These are phyloP conservation scores for Phallus indusiatus DNA, from an alignment of 768 basidiomycete genomes.

Conservation along the genomic window DNA sequence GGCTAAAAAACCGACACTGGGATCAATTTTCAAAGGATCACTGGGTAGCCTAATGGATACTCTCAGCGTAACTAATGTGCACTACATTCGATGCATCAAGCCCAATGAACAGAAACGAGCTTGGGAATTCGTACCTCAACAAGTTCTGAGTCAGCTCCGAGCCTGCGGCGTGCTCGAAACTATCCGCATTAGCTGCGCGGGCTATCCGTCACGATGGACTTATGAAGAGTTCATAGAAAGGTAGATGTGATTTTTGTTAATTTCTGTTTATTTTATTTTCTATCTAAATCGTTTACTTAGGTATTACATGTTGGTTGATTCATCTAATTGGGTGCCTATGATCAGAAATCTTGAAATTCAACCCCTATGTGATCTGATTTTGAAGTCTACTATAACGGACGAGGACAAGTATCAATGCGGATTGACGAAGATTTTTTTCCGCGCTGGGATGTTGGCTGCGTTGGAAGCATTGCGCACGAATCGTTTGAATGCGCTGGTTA, in stretches of 20 bases:
- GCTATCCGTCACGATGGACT: conserved; percentile 96
- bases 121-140: conserved; percentile 94
- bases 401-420: conserved; percentile 96
- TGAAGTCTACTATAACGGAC: conserved; percentile 82
- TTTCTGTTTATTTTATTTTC: conserved; percentile 1
- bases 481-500: conserved; percentile 82
- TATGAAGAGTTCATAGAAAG: conserved; percentile 98
- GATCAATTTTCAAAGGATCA: conserved; percentile 96
- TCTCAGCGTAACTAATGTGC: conserved; percentile 92
- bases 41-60: conserved; percentile 94
- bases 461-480: conserved; percentile 86
- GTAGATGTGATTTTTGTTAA: conserved; percentile 33
- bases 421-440: conserved; percentile 97
- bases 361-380: conserved; percentile 72
- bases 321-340: conserved; percentile 78
- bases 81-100: conserved; percentile 99
- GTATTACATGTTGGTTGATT: conserved; percentile 94
- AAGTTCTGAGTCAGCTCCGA: conserved; percentile 88
- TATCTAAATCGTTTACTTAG: conserved; percentile 32
- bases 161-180: conserved; percentile 99
- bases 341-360: conserved; percentile 74
- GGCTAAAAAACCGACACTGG: conserved; percentile 90
- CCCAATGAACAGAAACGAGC: conserved; percentile 94
- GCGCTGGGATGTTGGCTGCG: conserved; percentile 96
- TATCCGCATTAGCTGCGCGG: conserved; percentile 96